Evolutionary conservation across 352 stramenopile genomes (phyloP), one percentile per base, ranked within the genome.

Genomic region (Globisporangium uncinulatum): DNA sequence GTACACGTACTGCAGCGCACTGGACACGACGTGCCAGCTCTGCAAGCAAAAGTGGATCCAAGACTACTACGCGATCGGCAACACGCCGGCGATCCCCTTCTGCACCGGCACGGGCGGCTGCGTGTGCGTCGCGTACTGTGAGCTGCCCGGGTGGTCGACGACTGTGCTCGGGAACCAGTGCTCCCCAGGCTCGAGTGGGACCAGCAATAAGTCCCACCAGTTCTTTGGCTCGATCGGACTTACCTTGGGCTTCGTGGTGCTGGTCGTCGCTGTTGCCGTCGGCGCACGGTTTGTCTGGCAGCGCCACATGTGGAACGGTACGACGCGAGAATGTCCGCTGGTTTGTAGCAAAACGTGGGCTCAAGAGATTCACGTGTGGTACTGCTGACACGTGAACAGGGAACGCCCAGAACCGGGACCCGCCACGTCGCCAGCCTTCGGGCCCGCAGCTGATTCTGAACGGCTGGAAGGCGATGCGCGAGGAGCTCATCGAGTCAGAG

Each of bases 401-500:
- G 13, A 29, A 34, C 8, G 34, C 29, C 20, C 21, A 15, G 15
- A 51, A 43, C 19, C 42, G 17, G 14, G 41, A 57, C 4, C 21
- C 11, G 14, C 19, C 36, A 6, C 20, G 15, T 9, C 54, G 54
- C 19, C 45, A 60, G 36, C 70, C 62, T 1, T 57, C 55, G 6
- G 73, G 75, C 8, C 73, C 71, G 29, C 69, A 66, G n/a, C 65
- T 86, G 19, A 65, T 60, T 29, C 66, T 86, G 29, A 65, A 56
- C 0, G 75, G 75, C 47, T 86, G 75, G 75, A 78, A 66, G 43
- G 79, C 75, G 24, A 70, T 83, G 54, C 68, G 69, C 9, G 70
- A 83, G 61, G 81, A 83, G 32, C 75, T 86, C 21, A 86, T 86
- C 41, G 63, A 79, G 42, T 62, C 63, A 0, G 69, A 77, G 54